Evolutionary conservation across 2,329 filamentous ascomycete species (phyloP), one percentile per base, ranked within the genome.

Genomic region (Tolypocladium nubicola): DNA sequence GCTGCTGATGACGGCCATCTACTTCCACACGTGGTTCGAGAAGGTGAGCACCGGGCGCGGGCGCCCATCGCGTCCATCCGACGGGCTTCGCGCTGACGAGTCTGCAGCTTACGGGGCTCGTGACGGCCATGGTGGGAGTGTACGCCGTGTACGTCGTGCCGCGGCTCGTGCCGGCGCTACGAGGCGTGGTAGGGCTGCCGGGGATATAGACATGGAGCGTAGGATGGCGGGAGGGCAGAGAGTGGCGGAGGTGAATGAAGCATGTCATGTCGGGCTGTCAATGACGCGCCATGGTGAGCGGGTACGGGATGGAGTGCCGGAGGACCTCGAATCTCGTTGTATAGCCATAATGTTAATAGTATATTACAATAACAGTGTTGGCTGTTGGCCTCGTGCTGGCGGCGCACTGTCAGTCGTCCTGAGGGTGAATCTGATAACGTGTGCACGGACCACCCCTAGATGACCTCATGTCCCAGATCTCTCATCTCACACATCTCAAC

Each of bases 1-100:
- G 94, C 73, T 99, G 69, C 79, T 97, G 60, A 99, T 99, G 94
- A 99, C 94, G 45, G 92, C 92, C 3, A 92, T 95, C 43, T 99
- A 93, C 79, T 99, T 99, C 68, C 94, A 99, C 72, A 99, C 94
- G 0, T 97, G 93, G 92, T 86, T 95, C 66, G 94, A 99, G 76
- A 99, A 97, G 87, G 87, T 89, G 66, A 67, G 79, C 69, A n/a
- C 21, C 4, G 0, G n/a, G 5, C 26, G 6, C 30, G 1, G 7
- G n/a, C n/a, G n/a, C n/a, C n/a, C n/a, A n/a, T n/a, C n/a, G n/a
- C 33, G 26, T 23, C 56, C 26, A 21, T 30, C 2, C 4, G 9
- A 37, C 4, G 0, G 2, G 14, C 10, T n/a, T 2, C 13, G 54
- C 55, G 56, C 67, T 72, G 58, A 71, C 62, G 14, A 35, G n/a